These are phyloP conservation scores for Phyllosticta citrichinensis DNA, from an alignment of 2,329 filamentous ascomycete genomes.

Conservation along the genomic window DNA sequence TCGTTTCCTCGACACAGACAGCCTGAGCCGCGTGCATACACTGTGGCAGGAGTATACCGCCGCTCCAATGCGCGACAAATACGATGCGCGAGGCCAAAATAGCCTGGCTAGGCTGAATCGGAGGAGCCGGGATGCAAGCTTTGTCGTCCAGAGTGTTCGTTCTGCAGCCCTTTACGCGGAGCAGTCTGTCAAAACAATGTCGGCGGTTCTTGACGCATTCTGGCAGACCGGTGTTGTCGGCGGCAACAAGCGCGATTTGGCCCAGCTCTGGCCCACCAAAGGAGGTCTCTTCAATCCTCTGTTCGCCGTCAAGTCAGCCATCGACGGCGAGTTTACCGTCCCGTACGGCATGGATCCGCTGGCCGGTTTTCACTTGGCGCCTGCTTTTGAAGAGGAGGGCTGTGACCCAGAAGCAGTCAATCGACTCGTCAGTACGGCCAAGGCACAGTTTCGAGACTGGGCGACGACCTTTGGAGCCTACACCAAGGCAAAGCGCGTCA, in stretches of 20 bases:
- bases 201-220: constrained; percentile 14
- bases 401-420: background rate
- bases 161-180: background rate
- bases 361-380: constrained; percentile 47
- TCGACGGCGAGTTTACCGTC: constrained; percentile 26
- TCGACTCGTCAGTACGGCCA: constrained; percentile 25
- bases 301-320: constrained; percentile 29
- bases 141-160: background rate
- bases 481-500: constrained; percentile 17
- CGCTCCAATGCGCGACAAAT: background rate
- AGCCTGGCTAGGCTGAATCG: background rate
- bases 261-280: constrained; percentile 10
- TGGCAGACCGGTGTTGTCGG: constrained; percentile 20
- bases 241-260: constrained; percentile 5
- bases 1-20: constrained; percentile 40
- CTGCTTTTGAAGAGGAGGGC: background rate
- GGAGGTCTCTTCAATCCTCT: constrained; percentile 27
- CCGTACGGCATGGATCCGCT: constrained; percentile 44
- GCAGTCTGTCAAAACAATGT: background rate
- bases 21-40: constrained; percentile 31
- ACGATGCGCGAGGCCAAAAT: background rate
- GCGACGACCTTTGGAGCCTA: constrained; percentile 28
- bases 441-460: constrained; percentile 41
- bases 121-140: background rate
- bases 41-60: constrained; percentile 33